A percentile compares a stretch with the other conserved stretches of the same genome.
Evolutionary conservation across 805 yeast genomes (phyloP).

Genomic region (Starmerella vaccinii): DNA sequence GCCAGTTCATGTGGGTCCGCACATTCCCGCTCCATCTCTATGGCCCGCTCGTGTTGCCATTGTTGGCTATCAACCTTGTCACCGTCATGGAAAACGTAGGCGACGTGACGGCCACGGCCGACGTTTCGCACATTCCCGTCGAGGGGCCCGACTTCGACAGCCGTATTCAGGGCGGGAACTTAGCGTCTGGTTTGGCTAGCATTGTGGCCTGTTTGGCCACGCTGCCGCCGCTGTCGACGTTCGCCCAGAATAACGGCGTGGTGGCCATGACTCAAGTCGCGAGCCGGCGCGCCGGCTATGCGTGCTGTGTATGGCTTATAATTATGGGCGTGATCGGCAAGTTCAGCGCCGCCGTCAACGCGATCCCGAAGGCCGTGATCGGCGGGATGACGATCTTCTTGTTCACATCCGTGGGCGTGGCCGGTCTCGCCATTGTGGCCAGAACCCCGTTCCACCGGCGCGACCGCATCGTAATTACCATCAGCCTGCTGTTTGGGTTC

Average conservation of each 20-base stretch:
- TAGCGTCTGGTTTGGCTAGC: conserved; percentile 82
- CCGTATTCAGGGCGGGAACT: conserved; percentile 83
- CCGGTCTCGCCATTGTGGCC: conserved; percentile 60
- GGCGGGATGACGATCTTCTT: conserved; percentile 84
- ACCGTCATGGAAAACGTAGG: conserved; percentile 91
- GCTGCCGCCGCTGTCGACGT: conserved; percentile 80
- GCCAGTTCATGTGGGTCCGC: conserved; percentile 77
- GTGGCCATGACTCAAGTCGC: conserved; percentile 89
- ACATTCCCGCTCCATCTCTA: conserved; percentile 68
- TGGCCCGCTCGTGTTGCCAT: conserved; percentile 78
- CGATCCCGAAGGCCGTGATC: conserved; percentile 67
- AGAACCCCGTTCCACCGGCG: conserved; percentile 49
- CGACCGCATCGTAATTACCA: conserved; percentile 62
- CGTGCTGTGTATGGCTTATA: conserved; percentile 68
- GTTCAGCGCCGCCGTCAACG: conserved; percentile 75
- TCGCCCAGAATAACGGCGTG: conserved; percentile 93
- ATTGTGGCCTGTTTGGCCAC: conserved; percentile 67
- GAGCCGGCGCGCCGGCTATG: conserved; percentile 67
- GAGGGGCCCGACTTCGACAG: conserved; percentile 75
- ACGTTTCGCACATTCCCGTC: conserved; percentile 75
- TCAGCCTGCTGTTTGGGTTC: conserved; percentile 53
- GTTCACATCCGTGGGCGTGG: conserved; percentile 65
- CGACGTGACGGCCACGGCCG: conserved; percentile 88
- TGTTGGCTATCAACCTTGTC: conserved; percentile 70
- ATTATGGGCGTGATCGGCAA: conserved; percentile 82